phyloP scores from a whole-genome alignment of 805 yeast genomes.

The Ogataea dorogensis region DNA sequence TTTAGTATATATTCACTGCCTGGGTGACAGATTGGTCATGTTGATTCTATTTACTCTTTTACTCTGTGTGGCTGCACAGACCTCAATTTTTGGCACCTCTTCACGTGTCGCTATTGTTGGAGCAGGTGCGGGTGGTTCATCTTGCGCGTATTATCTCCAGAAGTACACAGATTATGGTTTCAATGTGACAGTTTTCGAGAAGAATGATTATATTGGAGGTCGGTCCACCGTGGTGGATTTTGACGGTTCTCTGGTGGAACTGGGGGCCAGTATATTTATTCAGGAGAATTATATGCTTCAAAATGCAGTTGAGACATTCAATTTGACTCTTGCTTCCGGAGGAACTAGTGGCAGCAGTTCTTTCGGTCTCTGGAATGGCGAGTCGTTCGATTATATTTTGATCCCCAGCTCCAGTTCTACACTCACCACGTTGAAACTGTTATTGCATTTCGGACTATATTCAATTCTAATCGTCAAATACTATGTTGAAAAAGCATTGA shows the following conservation, averaged over 20 bases:
- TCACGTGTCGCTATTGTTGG: conserved; percentile 42
- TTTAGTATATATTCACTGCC: no score
- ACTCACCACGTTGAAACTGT: conserved; percentile 19
- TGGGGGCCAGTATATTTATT: conserved; percentile 48
- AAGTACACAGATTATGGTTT: conserved; percentile 34
- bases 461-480: conserved; percentile 22
- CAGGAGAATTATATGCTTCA: conserved; percentile 38
- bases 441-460: conserved; percentile 34
- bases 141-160: conserved; percentile 45
- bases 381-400: conserved; percentile 21
- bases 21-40: no score
- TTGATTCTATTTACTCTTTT: neutral
- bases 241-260: conserved; percentile 32
- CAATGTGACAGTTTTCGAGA: conserved; percentile 44
- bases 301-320: conserved; percentile 38
- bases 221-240: conserved; percentile 40
- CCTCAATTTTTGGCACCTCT: neutral
- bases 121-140: conserved; percentile 52
- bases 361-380: conserved; percentile 41
- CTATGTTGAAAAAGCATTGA: conserved; percentile 20
- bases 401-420: conserved; percentile 7
- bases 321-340: conserved; percentile 24
- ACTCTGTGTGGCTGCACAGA: conserved; percentile 4
- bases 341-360: conserved; percentile 19
- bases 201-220: conserved; percentile 43